Evolutionary conservation across 2,329 filamentous ascomycete genomes (phyloP), one percentile per base, ranked within the genome.

Genomic region (Thyridium curvatum): DNA sequence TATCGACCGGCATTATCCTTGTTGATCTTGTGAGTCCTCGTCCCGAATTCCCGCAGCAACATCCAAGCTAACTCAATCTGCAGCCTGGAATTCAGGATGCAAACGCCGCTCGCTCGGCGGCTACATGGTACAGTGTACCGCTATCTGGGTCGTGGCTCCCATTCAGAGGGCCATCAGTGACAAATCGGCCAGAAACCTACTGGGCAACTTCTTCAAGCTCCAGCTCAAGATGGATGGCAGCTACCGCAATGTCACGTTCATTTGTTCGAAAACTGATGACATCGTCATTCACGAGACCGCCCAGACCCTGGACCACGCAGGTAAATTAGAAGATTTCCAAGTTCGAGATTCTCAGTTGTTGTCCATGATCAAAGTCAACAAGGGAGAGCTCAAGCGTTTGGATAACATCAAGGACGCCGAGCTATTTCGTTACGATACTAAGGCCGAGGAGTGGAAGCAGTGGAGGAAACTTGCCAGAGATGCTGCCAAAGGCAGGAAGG

Each of bases 181-280:
- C 46, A 77, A 78, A 49, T 66, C 71, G 3, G 75, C 77, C 1
- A 73, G 74, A 41, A 66, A 62, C 0, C 57, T 82, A 2, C 58
- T 82, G 8, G 75, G 74, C 1, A 64, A 75, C 14, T 65, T 66
- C 0, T 79, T 79, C 58, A 76, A 72, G 48, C 62, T 70, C 0
- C 78, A 82, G 46, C 57, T 82, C 3, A 73, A 78, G 41, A 74
- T 74, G 47, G 78, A 82, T 41, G 71, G 73, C 2, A 66, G 61
- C 0, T 74, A 74, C 39, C 66, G 59, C 7, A 63, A 59, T 2
- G 62, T 81, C 3, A 79, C 74, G 0, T 82, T 82, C 42, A 74
- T 83, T 12, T 82, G 77, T 49, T 72, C 67, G 13, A 82, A 82
- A 50, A 78, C 74, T 1, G 79, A 82, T 46, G 74, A 81, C 35